Conservation (phyloP, 2,329 filamentous ascomycete species). For the Fusarium transvaalense region DNA sequence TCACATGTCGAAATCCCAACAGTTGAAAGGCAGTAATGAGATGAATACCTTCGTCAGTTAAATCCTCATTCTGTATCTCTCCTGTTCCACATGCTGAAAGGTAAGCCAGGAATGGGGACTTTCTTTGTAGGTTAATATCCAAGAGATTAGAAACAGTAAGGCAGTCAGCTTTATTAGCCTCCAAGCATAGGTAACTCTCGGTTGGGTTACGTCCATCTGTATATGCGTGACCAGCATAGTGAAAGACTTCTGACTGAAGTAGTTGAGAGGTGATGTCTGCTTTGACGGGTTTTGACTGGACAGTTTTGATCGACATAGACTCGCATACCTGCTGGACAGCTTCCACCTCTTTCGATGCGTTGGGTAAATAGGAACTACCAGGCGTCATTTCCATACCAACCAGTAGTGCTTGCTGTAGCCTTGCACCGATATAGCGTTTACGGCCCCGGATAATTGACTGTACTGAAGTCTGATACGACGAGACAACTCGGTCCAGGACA, state of each 20-base stretch:
- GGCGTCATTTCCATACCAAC: background rate
- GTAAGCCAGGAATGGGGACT: background rate
- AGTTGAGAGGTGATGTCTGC: background rate
- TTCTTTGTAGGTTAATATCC: background rate
- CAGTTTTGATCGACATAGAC: background rate
- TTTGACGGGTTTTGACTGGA: background rate
- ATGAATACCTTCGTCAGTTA: background rate
- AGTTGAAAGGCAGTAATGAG: background rate
- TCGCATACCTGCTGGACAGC: background rate
- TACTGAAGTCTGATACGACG: background rate
- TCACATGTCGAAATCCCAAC: background rate
- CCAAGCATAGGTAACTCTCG: background rate
- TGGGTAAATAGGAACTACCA: background rate
- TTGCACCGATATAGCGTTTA: background rate
- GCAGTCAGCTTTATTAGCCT: background rate
- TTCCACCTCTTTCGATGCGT: background rate
- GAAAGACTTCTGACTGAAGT: background rate
- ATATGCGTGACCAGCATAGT: background rate
- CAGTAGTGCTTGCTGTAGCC: background rate
- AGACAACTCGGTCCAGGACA: background rate
- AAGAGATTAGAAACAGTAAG: background rate
- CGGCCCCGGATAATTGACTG: background rate
- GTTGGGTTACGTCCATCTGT: background rate
- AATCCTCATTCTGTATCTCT: background rate
- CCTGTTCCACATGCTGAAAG: background rate